A percentile compares a stretch with the other conserved stretches of the same genome.
These are phyloP conservation scores for Conoideocrella luteorostrata DNA, from an alignment of 2,329 filamentous ascomycete species.

Conservation along the genomic window DNA sequence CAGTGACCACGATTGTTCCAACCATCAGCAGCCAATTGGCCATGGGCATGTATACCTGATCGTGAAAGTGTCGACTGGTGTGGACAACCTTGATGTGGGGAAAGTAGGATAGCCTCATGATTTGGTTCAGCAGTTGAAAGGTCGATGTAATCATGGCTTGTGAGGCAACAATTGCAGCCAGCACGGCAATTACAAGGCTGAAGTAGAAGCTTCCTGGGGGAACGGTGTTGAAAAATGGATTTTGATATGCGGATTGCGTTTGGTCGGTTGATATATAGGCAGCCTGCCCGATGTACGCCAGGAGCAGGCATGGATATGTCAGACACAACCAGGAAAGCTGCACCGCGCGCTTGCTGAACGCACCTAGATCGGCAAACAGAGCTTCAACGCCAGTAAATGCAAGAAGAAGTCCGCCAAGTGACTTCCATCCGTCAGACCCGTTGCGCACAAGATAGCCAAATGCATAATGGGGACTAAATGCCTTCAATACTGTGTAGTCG, in stretches of 20 bases:
- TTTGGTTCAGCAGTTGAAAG: constrained; percentile 63
- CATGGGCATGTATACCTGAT: constrained; percentile 69
- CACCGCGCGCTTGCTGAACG: constrained; percentile 63
- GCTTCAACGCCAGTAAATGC: constrained; percentile 76
- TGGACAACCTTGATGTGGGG: constrained; percentile 70
- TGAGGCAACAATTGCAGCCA: constrained; percentile 68
- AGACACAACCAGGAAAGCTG: constrained; percentile 67
- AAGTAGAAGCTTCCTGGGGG: constrained; percentile 64
- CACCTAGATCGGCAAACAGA: constrained; percentile 70
- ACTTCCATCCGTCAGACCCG: constrained; percentile 54
- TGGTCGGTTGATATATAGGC: constrained; percentile 60
- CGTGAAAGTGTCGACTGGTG: constrained; percentile 63
- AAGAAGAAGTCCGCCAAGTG: constrained; percentile 64
- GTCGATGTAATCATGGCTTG: constrained; percentile 74
- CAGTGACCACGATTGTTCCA: constrained; percentile 67
- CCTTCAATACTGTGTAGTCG: constrained; percentile 48
- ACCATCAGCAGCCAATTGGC: constrained; percentile 74
- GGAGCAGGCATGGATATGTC: constrained; percentile 58
- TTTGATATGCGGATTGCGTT: constrained; percentile 31
- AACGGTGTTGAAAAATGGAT: constrained; percentile 68
- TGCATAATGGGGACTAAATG: constrained; percentile 53
- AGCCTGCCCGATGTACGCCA: constrained; percentile 67
- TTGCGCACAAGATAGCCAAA: constrained; percentile 55
- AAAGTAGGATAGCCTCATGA: constrained; percentile 67
- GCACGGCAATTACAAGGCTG: constrained; percentile 59